Evolutionary conservation across 257 asterid genomes (phyloP), one percentile per base, ranked within the genome.

Genomic region (Capsicum chinense): DNA sequence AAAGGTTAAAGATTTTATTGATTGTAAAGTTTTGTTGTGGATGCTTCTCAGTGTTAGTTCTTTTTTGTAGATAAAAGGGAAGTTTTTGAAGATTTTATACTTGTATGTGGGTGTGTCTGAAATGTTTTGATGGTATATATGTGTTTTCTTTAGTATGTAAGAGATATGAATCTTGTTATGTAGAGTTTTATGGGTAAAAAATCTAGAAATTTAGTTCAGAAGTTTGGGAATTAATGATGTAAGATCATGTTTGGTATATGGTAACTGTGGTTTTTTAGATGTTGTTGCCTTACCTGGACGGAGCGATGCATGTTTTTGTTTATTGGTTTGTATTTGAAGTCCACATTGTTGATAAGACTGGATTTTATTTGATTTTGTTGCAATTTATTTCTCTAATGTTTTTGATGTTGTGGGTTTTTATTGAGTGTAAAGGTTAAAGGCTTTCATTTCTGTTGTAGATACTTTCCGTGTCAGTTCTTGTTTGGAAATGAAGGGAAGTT

Each of bases 241-340:
- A 74, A 13, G 21, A 50, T 74, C 47, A 50, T 50, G 59, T 50
- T 74, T 74, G 21, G 21, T 74, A 50, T 74, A 60, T 13, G 37
- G 83, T 54, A 84, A 74, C 63, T 76, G 17, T 14, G 56, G 79
- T 59, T 13, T 83, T 79, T 87, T 14, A 67, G 79, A 33, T 56
- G 76, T 33, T 67, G 62, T 79, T 52, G 71, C 37, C 82, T 82
- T 19, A 56, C 54, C 48, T 7, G 60, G 14, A 15, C 44, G 50
- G 42, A 33, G 78, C 59, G 26, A 26, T 7, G 68, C 26, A 11
- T 33, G 4, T 33, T 58, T n/a, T 26, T 73, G 79, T 35, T 73
- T 58, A 21, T 68, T 66, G 62, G 57, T 62, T 44, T 13, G 9
- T 54, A 37, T 69, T 84, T 80, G 83, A 39, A 15, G 56, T 76